Percentiles rank a stretch among this genome's conserved stretches.
Evolutionary conservation across 192 early-diverging fungal genomes (phyloP).

Genomic region (Coemansia asiatica): DNA sequence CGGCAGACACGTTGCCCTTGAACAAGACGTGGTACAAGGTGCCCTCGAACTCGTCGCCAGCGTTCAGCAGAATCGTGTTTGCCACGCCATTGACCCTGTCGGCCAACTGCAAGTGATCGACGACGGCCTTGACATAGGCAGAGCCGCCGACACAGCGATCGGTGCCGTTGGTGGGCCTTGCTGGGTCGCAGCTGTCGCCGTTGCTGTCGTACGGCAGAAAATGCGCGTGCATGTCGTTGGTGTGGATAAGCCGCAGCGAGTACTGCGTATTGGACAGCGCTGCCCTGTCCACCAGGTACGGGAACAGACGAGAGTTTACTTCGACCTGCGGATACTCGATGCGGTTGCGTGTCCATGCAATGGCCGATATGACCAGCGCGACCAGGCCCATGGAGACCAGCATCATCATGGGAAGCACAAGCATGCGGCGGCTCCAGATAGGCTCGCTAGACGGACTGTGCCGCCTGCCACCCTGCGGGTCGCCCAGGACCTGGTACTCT

Average conservation of each 20-base stretch:
- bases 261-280: slow-evolving; percentile 21
- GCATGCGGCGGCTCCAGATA: slow-evolving; percentile 40
- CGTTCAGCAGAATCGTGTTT: slow-evolving; percentile 66
- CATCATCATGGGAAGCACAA: slow-evolving; percentile 31
- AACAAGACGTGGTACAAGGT: slow-evolving; percentile 70
- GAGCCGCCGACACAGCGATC: slow-evolving; percentile 62
- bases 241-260: slow-evolving; percentile 55
- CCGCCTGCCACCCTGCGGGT: background rate
- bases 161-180: slow-evolving; percentile 3
- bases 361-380: slow-evolving; percentile 14
- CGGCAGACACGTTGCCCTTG: slow-evolving; percentile 59
- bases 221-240: slow-evolving; percentile 61
- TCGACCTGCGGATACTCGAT: slow-evolving; percentile 8
- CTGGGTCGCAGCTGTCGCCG: slow-evolving; percentile 53
- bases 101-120: slow-evolving; percentile 59
- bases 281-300: slow-evolving; percentile 11
- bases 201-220: slow-evolving; percentile 51
- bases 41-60: slow-evolving; percentile 70
- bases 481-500: slow-evolving; percentile 7
- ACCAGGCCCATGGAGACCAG: slow-evolving; percentile 24
- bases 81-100: slow-evolving; percentile 33
- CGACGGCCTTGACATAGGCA: slow-evolving; percentile 64
- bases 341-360: slow-evolving; percentile 29
- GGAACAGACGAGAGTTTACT: slow-evolving; percentile 28
- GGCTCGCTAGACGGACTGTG: slow-evolving; percentile 18